Evolutionary conservation across 129 eudicot species (phyloP), one percentile per base, ranked within the genome.

Genomic region (Oenanthe sinensis): DNA sequence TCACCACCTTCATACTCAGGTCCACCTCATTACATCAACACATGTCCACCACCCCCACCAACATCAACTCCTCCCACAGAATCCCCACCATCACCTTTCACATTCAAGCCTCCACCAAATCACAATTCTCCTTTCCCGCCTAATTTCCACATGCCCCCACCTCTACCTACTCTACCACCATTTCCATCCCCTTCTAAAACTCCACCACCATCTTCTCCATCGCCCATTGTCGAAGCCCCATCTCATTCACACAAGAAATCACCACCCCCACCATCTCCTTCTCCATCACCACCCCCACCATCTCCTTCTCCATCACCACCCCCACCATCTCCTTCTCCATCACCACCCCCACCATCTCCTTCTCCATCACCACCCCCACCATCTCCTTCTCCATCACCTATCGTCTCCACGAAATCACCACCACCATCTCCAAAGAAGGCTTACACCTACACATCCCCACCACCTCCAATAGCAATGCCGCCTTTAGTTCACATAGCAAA

Each of bases 81-180:
- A 67, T 67, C 72, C 72, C 50, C 76, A 72, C 55, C 76, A n/a
- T 72, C 76, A 4, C 76, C 76, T 4, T 72, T 40, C 54, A 72
- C 60, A 1, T 74, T n/a, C 40, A 22, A 63, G 12, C 44, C 79
- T 20, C 69, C 79, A 16, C 42, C 77, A 11, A 55, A 12, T 15
- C 58, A 11, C 12, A 28, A 5, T 28, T 16, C 4, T 1, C 77
- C 19, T 2, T 7, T 24, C 4, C 49, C 77, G 9, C 42, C 30
- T 11, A 11, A 39, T 60, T 47, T 15, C 47, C 28, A 33, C 60
- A 46, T 9, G 26, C 26, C 77, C 39, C 77, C 76, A n/a, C 76
- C 77, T 9, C 39, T 46, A 45, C 77, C 77, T 2, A 12, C 54
- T 24, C 17, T 46, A 16, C 55, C 77, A 73, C 77, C 77, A 4